These are phyloP conservation scores for Rhododendron griersonianum DNA, from an alignment of 148 eudicot species.

Conservation along the genomic window DNA sequence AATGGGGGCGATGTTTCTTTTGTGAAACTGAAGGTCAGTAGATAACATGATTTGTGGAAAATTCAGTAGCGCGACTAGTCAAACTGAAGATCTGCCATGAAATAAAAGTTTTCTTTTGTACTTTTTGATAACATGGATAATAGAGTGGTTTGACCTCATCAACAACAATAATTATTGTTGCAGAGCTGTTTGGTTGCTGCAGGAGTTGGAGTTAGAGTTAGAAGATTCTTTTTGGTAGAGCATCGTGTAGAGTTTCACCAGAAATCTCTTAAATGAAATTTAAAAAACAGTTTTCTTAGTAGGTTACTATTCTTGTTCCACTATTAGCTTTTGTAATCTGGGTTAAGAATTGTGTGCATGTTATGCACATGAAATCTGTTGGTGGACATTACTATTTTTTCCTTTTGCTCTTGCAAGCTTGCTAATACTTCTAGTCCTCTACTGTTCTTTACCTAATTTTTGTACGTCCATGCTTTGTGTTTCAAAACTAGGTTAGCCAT, in stretches of 20 bases:
- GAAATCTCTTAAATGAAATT: background rate
- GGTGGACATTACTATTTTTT: background rate
- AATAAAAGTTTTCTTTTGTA: background rate
- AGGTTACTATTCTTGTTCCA: background rate
- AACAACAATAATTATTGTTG: background rate
- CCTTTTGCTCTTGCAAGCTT: background rate
- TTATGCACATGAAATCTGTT: background rate
- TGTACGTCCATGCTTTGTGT: background rate
- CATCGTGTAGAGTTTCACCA: background rate
- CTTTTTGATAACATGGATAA: background rate
- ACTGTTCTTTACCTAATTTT: background rate
- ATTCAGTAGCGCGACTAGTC: background rate
- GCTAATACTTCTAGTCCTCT: background rate
- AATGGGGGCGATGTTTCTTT: slow-evolving; percentile 19
- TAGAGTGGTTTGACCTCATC: background rate
- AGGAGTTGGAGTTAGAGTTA: background rate
- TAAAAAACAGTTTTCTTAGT: background rate
- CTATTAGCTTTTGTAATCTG: background rate
- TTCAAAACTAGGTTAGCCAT: background rate
- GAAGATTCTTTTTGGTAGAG: background rate
- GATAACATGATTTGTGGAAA: background rate
- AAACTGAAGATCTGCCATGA: background rate
- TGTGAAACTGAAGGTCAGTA: slow-evolving; percentile 37
- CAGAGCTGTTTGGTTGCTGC: background rate
- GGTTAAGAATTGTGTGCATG: background rate